Evolutionary conservation across 148 eudicot genomes (phyloP).

Genomic region (Dianthus caryophyllus): DNA sequence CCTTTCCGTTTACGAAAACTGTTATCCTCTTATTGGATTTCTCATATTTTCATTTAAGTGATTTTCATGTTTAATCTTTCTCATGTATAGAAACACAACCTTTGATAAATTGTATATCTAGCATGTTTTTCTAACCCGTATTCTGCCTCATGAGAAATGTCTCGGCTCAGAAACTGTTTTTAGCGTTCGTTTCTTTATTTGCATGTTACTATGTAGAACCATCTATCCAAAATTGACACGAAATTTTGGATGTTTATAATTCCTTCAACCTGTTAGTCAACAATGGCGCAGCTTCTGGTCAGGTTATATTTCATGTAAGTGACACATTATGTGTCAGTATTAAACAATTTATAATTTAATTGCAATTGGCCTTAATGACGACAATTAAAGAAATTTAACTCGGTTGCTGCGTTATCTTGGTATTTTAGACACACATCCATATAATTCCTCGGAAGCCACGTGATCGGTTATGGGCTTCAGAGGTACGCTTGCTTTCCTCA

Average conservation of each 20-base stretch:
- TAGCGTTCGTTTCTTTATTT: neutral
- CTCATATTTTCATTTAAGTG: no score
- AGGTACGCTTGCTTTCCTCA: conserved; percentile 44
- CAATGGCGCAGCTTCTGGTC: conserved; percentile 94
- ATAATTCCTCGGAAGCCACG: conserved; percentile 79
- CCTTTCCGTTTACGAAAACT: conserved; percentile 2
- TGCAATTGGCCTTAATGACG: neutral
- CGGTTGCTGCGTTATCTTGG: conserved; percentile 8
- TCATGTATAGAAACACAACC: neutral
- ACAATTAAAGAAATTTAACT: conserved; percentile 3
- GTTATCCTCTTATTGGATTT: neutral
- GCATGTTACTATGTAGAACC: neutral
- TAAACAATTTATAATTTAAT: no score
- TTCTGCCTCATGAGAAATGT: neutral
- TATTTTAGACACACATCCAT: conserved; percentile 80
- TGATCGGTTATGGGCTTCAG: conserved; percentile 85
- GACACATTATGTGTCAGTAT: neutral
- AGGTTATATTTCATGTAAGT: conserved; percentile 92
- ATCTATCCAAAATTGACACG: neutral
- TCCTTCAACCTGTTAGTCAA: conserved; percentile 95
- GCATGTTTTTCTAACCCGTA: neutral
- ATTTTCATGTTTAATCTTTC: neutral
- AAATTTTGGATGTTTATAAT: conserved; percentile 45
- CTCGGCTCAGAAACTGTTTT: neutral
- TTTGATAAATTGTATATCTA: neutral